Evolutionary conservation across 371 early-diverging fungal genomes (phyloP).

Genomic region (Haplosporangium sp.): DNA sequence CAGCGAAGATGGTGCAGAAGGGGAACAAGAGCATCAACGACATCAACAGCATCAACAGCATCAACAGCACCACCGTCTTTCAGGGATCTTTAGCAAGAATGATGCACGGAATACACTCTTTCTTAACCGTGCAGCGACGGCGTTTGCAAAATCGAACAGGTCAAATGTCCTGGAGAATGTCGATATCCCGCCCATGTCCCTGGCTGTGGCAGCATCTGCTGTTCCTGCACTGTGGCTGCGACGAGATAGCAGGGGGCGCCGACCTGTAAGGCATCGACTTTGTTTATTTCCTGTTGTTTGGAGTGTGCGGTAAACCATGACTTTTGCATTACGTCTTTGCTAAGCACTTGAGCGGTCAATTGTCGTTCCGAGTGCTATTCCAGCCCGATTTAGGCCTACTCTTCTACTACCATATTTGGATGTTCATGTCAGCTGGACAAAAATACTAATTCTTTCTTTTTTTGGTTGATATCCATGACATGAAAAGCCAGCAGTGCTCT

Average conservation of each 20-base stretch:
- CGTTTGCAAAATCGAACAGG: constrained; percentile 30
- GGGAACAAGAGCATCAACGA: neutral
- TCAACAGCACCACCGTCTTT: constrained; percentile 1
- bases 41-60: constrained; percentile 1
- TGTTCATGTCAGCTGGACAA: constrained; percentile 1
- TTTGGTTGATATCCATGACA: neutral
- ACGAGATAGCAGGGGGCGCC: constrained; percentile 47
- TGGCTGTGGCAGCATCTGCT: constrained; percentile 23
- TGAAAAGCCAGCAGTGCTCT: constrained; percentile 41
- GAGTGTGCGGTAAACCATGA: neutral
- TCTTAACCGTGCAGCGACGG: constrained; percentile 35
- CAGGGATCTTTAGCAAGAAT: constrained; percentile 41
- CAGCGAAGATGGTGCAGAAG: neutral
- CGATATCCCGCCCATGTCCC: constrained; percentile 11
- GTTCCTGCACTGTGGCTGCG: constrained; percentile 43
- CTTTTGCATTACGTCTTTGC: neutral
- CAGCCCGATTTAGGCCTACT: too few relatives aligned
- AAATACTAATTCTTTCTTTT: neutral
- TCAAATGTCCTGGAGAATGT: constrained; percentile 1
- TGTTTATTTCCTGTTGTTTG: constrained; percentile 4
- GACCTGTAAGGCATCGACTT: constrained; percentile 32
- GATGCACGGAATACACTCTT: constrained; percentile 24
- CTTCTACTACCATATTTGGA: neutral
- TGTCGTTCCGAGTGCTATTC: too few relatives aligned
- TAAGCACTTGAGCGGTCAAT: too few relatives aligned